Evolutionary conservation across 148 eudicot genomes (phyloP).

Genomic region (Chenopodium berlandieri): DNA sequence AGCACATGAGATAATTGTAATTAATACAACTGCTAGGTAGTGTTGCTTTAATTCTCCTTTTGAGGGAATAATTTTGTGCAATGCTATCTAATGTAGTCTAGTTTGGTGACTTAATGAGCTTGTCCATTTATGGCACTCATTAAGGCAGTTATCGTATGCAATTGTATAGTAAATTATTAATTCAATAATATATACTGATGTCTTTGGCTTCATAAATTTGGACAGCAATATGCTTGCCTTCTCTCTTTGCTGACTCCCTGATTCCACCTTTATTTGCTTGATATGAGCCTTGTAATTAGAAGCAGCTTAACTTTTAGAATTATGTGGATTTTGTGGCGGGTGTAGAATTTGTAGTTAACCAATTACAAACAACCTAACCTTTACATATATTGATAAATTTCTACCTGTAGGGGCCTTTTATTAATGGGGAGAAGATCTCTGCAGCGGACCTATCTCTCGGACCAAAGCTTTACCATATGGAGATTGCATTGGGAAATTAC

Average conservation of each 20-base stretch:
- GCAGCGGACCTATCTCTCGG: slow-evolving; percentile 88
- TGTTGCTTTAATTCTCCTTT: not conserved
- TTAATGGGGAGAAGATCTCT: slow-evolving; percentile 65
- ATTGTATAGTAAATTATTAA: not conserved
- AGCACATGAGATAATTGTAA: not conserved
- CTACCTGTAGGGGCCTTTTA: slow-evolving; percentile 76
- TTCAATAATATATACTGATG: not conserved
- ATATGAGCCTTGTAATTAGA: not conserved
- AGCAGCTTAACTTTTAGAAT: not conserved
- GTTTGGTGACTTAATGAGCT: not conserved
- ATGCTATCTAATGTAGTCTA: not conserved
- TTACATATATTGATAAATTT: slow-evolving; percentile 5
- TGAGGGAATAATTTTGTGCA: not conserved
- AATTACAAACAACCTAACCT: not conserved
- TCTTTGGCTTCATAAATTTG: not conserved
- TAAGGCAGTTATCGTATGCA: not conserved
- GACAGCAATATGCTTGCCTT: not conserved
- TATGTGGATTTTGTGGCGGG: not conserved
- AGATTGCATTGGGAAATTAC: slow-evolving; percentile 75
- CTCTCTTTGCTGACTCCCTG: not conserved
- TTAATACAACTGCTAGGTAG: not conserved
- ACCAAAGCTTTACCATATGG: slow-evolving; percentile 92
- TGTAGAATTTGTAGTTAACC: not conserved
- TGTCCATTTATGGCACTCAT: not conserved
- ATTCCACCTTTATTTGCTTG: not conserved